A percentile compares a stretch with the other conserved stretches of the same genome.
These are phyloP conservation scores for Albophoma yamanashiensis DNA, from an alignment of 2,329 filamentous ascomycete species.

Conservation along the genomic window DNA sequence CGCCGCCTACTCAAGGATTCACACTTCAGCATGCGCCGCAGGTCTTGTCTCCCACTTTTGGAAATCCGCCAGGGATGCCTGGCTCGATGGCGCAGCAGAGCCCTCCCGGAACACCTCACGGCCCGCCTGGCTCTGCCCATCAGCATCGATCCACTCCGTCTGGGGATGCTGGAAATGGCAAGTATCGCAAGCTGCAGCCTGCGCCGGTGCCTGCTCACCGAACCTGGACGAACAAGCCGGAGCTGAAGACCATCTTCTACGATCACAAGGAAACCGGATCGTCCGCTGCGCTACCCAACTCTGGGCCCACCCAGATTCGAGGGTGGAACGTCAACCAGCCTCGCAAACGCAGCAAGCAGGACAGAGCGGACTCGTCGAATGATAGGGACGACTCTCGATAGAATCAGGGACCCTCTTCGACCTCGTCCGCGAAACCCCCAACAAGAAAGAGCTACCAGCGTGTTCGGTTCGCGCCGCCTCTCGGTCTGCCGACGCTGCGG, in stretches of 20 bases:
- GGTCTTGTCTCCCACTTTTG: constrained; percentile 26
- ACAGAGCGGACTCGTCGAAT: constrained; percentile 18
- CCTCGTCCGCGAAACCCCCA: constrained; percentile 8
- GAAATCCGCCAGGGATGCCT: constrained; percentile 16
- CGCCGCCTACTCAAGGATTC: constrained; percentile 17
- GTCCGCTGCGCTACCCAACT: constrained; percentile 42
- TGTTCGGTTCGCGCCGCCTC: constrained; percentile 2
- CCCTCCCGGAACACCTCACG: constrained; percentile 22
- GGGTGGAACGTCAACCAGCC: constrained; percentile 42
- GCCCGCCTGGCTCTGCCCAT: constrained; percentile 17
- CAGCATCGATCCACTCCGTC: constrained; percentile 26
- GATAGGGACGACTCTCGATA: constrained; percentile 28
- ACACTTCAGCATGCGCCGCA: constrained; percentile 15
- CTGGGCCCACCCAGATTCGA: constrained; percentile 44
- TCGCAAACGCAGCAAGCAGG: constrained; percentile 24
- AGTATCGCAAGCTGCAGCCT: constrained; percentile 49
- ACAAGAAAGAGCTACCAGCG: neutral
- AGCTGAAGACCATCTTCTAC: constrained; percentile 49
- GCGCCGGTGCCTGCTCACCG: constrained; percentile 43
- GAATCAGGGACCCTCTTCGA: constrained; percentile 15
- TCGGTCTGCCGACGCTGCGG: constrained; percentile 3
- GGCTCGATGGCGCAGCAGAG: constrained; percentile 23
- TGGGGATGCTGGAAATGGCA: constrained; percentile 26
- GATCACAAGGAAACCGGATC: constrained; percentile 48
- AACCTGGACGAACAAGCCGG: constrained; percentile 33